Evolutionary conservation across 495 filamentous ascomycete species (phyloP).

Genomic region (Amphirosellinia nigrospora): DNA sequence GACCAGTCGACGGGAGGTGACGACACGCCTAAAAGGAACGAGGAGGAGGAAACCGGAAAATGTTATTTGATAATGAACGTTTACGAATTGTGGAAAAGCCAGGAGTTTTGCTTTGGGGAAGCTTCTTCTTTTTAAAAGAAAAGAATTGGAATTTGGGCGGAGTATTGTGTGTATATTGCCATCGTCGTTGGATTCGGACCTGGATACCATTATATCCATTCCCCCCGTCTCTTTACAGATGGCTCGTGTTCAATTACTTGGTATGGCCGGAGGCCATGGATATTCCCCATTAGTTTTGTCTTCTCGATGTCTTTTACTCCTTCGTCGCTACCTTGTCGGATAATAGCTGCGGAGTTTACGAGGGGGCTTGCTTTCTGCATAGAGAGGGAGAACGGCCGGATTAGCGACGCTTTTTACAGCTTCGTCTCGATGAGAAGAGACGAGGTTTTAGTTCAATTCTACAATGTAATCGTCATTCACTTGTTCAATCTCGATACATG

Average conservation of each 20-base stretch:
- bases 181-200: neutral
- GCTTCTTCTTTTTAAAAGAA: neutral
- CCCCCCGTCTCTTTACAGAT: neutral
- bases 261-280: neutral
- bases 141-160: neutral
- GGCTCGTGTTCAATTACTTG: neutral
- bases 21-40: neutral
- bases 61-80: conserved; percentile 16
- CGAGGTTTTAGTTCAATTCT: conserved; percentile 2
- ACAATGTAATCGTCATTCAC: conserved; percentile 3
- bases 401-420: neutral
- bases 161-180: neutral
- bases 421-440: neutral
- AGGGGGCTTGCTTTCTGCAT: neutral
- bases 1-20: conserved; percentile 7
- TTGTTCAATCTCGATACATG: neutral
- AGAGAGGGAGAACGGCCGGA: neutral
- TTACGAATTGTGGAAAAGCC: conserved; percentile 11
- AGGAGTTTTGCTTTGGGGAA: conserved; percentile 9
- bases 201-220: neutral
- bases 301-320: neutral
- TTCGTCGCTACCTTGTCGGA: neutral
- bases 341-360: conserved; percentile 7
- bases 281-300: neutral
- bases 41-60: neutral